These are phyloP conservation scores for Neurospora tetrasperma DNA, from an alignment of 495 filamentous ascomycete species.

Conservation along the genomic window DNA sequence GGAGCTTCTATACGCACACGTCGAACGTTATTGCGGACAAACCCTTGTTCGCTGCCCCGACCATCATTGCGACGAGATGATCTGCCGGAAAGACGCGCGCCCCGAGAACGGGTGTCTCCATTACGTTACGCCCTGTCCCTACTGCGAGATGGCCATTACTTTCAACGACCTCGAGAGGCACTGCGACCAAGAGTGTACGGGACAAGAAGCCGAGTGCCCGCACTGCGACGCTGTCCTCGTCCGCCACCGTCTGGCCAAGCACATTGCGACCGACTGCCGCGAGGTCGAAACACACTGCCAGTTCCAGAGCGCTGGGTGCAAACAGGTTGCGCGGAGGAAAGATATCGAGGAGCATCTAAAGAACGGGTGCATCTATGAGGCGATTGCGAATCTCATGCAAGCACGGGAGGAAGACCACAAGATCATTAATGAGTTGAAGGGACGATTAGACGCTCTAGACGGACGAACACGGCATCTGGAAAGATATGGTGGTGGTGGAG, in stretches of 20 bases:
- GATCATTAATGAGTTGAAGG: slow-evolving; percentile 18
- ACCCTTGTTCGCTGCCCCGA: slow-evolving; percentile 54
- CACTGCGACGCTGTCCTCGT: slow-evolving; percentile 29
- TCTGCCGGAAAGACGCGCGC: slow-evolving; percentile 25
- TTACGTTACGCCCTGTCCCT: slow-evolving; percentile 30
- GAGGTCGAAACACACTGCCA: slow-evolving; percentile 30
- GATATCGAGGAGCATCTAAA: slow-evolving; percentile 22
- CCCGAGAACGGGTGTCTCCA: slow-evolving; percentile 40
- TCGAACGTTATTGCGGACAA: slow-evolving; percentile 64
- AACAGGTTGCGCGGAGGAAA: slow-evolving; percentile 19
- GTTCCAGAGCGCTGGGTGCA: slow-evolving; percentile 33
- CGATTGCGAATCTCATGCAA: slow-evolving; percentile 14
- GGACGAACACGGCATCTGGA: not conserved
- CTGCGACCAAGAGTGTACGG: slow-evolving; percentile 23
- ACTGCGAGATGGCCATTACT: slow-evolving; percentile 30
- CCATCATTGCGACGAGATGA: slow-evolving; percentile 28
- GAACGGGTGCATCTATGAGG: slow-evolving; percentile 18
- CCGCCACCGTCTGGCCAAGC: slow-evolving; percentile 30
- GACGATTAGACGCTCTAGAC: slow-evolving; percentile 11
- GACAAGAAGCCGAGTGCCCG: slow-evolving; percentile 23
- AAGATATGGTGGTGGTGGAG: not conserved
- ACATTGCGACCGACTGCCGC: slow-evolving; percentile 30
- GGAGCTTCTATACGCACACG: slow-evolving; percentile 61
- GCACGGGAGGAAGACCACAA: slow-evolving; percentile 17
- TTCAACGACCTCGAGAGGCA: slow-evolving; percentile 35